Base-by-base conservation (phyloP, 441 rosid genomes). In the Iberis amara region DNA sequence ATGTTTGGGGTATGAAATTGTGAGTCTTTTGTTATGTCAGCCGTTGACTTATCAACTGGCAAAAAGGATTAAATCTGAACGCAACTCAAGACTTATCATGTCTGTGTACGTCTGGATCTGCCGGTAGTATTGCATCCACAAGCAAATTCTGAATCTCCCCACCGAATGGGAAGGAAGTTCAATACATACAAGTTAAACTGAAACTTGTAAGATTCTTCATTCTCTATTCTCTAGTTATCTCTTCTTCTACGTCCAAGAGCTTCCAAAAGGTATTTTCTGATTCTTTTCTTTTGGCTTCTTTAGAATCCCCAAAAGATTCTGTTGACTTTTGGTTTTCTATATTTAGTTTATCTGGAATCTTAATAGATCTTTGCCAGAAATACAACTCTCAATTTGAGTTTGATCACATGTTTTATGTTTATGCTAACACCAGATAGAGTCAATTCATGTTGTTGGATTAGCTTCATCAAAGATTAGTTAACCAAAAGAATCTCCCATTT, bases 51-150 rank as follows among this genome's bases (percentile, higher is more conserved):
- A 3, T 3, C 13, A 8, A 31, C 50, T 42, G 32, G 50, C 59
- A 18, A 32, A 43, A 33, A n/a, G 60, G 18, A 42, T 18, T 30
- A 4, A 18, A 55, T 55, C 50, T 33, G 23, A 32, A 42, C 60
- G 33, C 41, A 42, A 55, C n/a, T 43, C 50, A 6, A 55, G 60
- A 43, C 4, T 44, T 18, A 18, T 32, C 11, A 7, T 40, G 60
- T 55, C 42, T 43, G 41, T 55, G 7, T n/a, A n/a, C n/a, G n/a
- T 56, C 61, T 57, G 52, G 52, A 56, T 57, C 44, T 36, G 44
- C 33, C 50, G 44, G 15, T 35, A 9, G n/a, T 1, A 52, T 39
- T 14, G 26, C 57, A 52, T 24, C 57, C 12, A 12, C 12, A 0
- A 56, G 26, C 13, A 42, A 18, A 41, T n/a, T 42, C 50, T 31